Evolutionary conservation across 2,329 filamentous ascomycete genomes (phyloP).

Genomic region (Coccinonectria pachysandricola): DNA sequence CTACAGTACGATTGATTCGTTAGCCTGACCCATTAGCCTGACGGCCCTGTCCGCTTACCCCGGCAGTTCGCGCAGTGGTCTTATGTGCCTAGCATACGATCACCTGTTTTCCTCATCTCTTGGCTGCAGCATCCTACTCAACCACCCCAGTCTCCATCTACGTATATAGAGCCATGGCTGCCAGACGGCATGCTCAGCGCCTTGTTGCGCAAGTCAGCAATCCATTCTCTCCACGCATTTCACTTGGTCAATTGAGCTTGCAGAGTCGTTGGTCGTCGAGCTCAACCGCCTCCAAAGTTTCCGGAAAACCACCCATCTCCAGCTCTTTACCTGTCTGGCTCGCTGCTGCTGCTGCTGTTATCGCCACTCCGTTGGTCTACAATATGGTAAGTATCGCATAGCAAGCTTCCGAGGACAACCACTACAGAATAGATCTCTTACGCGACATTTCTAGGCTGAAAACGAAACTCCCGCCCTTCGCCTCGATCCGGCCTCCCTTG

Average conservation of each 20-base stretch:
- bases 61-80: neutral
- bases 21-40: too few species aligned
- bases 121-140: too few species aligned
- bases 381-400: constrained; percentile 39
- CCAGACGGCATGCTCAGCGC: constrained; percentile 20
- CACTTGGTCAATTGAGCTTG: constrained; percentile 17
- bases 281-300: constrained; percentile 12
- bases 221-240: constrained; percentile 15
- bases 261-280: constrained; percentile 17
- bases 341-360: constrained; percentile 35
- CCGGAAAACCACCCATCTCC: constrained; percentile 9
- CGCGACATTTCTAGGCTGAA: constrained; percentile 25
- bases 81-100: neutral
- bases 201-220: constrained; percentile 19
- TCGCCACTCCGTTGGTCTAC: constrained; percentile 44
- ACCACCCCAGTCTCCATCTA: constrained; percentile 2
- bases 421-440: constrained; percentile 6
- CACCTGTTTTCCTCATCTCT: neutral
- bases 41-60: too few species aligned
- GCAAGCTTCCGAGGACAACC: neutral
- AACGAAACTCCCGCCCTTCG: constrained; percentile 27
- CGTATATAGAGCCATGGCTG: constrained; percentile 20
- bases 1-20: too few species aligned
- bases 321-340: constrained; percentile 18
- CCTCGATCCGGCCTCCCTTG: constrained; percentile 60